Conservation (phyloP, 164 flowering plant genomes). For the Cinnamomum chago region DNA sequence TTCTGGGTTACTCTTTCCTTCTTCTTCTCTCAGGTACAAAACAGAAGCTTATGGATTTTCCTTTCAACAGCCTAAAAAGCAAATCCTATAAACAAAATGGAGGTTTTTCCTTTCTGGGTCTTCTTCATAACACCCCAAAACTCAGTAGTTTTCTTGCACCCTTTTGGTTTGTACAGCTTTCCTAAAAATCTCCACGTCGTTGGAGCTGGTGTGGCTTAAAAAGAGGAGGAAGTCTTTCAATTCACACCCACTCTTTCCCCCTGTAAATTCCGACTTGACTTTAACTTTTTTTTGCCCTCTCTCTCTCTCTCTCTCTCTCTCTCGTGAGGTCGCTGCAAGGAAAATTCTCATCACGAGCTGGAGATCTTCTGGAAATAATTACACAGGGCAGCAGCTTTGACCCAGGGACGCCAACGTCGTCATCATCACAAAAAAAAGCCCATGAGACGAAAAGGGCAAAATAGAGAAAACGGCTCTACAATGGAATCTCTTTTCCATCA, state of each 20-base stretch:
- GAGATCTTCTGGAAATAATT: conserved; percentile 32
- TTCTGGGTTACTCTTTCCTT: background rate
- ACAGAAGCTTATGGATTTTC: too few relatives aligned
- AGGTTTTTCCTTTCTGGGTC: background rate
- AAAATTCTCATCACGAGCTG: conserved; percentile 43
- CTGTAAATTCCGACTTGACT: too few relatives aligned
- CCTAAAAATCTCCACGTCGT: too few relatives aligned
- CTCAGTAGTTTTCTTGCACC: background rate
- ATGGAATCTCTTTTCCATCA: too few relatives aligned
- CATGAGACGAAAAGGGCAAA: background rate
- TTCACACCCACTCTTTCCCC: too few relatives aligned
- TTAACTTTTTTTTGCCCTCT: background rate
- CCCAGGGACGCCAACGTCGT: conserved; percentile 21
- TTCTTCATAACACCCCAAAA: too few relatives aligned
- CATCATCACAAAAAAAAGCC: background rate
- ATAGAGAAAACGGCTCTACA: too few relatives aligned
- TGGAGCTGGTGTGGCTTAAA: too few relatives aligned
- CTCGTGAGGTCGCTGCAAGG: conserved; percentile 16
- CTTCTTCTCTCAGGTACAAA: too few relatives aligned
- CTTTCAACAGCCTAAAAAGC: too few relatives aligned
- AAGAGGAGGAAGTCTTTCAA: too few relatives aligned
- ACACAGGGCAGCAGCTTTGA: conserved; percentile 37
- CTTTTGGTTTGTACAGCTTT: background rate
- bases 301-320: too few relatives aligned
- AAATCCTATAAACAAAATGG: background rate